phyloP scores from a whole-genome alignment of 805 yeast genomes.

The Debaryomyces castellii region DNA sequence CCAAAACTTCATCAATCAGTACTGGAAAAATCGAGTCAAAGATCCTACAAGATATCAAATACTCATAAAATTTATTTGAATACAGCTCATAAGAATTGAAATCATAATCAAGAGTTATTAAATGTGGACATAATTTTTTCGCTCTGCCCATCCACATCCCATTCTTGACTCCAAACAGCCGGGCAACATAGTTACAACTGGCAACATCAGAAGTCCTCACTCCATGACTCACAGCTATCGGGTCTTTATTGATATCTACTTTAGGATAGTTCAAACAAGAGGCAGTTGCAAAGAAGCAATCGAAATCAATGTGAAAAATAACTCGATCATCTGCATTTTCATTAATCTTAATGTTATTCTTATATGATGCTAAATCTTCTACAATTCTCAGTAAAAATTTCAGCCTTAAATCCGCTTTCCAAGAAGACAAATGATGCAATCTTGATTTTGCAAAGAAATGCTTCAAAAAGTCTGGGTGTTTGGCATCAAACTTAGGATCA shows the following conservation, averaged over 20 bases:
- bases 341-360: slow-evolving; percentile 3
- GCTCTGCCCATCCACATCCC: slow-evolving; percentile 91
- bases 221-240: slow-evolving; percentile 66
- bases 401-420: slow-evolving; percentile 75
- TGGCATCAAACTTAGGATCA: slow-evolving; percentile 47
- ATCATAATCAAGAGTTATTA: slow-evolving; percentile 67
- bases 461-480: slow-evolving; percentile 71
- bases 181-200: slow-evolving; percentile 86
- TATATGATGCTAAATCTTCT: slow-evolving; percentile 6
- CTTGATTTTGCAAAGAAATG: slow-evolving; percentile 79
- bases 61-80: slow-evolving; percentile 65
- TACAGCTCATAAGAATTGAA: slow-evolving; percentile 68
- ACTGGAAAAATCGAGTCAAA: slow-evolving; percentile 68
- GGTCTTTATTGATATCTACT: slow-evolving; percentile 47
- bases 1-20: slow-evolving; percentile 88
- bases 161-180: slow-evolving; percentile 73
- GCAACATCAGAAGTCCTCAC: slow-evolving; percentile 75
- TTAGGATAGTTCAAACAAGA: slow-evolving; percentile 61
- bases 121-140: slow-evolving; percentile 58
- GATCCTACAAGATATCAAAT: slow-evolving; percentile 45
- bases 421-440: slow-evolving; percentile 81
- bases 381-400: slow-evolving; percentile 55
- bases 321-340: slow-evolving; percentile 14
- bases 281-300: slow-evolving; percentile 89
- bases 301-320: slow-evolving; percentile 86